These are phyloP conservation scores for Penicillium sp. DNA, from an alignment of 2,329 filamentous ascomycete species.

Conservation along the genomic window DNA sequence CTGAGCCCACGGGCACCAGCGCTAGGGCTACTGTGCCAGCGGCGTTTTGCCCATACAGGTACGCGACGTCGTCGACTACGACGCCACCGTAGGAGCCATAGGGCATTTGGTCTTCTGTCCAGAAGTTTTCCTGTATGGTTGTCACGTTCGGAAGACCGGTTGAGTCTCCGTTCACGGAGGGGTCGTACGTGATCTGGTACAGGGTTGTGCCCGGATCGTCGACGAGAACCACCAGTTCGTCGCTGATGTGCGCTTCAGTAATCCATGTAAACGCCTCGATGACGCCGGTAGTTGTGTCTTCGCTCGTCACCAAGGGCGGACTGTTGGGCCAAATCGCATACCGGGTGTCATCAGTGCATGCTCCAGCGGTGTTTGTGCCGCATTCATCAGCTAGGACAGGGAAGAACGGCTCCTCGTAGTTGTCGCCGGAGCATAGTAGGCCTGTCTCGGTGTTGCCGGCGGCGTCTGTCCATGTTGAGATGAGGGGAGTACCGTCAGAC, in stretches of 20 bases:
- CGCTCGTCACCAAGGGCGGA: slow-evolving; percentile 19
- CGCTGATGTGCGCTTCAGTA: slow-evolving; percentile 17
- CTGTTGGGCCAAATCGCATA: slow-evolving; percentile 24
- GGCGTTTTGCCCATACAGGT: slow-evolving; percentile 9
- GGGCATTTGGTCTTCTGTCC: slow-evolving; percentile 16
- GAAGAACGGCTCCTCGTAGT: slow-evolving; percentile 15
- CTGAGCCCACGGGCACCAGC: not conserved
- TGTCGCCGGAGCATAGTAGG: slow-evolving; percentile 13
- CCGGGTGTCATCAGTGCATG: slow-evolving; percentile 16
- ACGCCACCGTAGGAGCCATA: slow-evolving; percentile 16
- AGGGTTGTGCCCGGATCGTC: slow-evolving; percentile 20
- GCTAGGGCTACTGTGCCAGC: slow-evolving; percentile 11
- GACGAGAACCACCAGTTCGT: slow-evolving; percentile 13
- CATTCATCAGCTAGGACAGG: slow-evolving; percentile 12
- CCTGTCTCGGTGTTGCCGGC: slow-evolving; percentile 3
- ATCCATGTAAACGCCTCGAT: slow-evolving; percentile 23
- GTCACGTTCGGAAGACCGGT: slow-evolving; percentile 17
- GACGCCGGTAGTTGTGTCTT: slow-evolving; percentile 12
- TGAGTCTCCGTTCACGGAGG: not conserved
- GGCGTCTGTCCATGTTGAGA: slow-evolving; percentile 1
- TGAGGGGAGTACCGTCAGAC: slow-evolving; percentile 5
- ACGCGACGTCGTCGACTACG: not conserved
- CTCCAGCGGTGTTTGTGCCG: slow-evolving; percentile 13
- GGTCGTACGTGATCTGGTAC: slow-evolving; percentile 21
- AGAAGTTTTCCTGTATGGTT: slow-evolving; percentile 21